A percentile compares a stretch with the other conserved stretches of the same genome.
Conservation (phyloP, 441 rosid species). For the Erysimum pusillum region DNA sequence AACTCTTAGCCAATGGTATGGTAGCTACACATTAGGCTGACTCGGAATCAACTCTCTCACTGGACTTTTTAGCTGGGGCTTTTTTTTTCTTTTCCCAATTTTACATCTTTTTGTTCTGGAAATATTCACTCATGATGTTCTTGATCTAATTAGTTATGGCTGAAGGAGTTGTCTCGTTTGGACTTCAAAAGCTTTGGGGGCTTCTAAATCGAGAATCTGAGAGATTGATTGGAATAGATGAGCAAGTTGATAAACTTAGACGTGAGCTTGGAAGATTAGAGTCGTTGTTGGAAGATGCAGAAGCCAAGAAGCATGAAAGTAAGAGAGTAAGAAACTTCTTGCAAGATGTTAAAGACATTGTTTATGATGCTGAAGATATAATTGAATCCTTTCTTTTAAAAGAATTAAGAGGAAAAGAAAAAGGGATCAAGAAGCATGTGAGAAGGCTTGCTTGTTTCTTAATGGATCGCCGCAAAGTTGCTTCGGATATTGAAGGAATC, state of each 20-base stretch:
- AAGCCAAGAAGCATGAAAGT: too few species aligned
- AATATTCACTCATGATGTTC: too few species aligned
- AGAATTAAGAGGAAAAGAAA: neutral
- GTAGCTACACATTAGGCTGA: too few species aligned
- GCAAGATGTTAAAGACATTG: too few species aligned
- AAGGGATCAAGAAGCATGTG: neutral
- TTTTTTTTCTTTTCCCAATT: too few species aligned
- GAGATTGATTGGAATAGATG: neutral
- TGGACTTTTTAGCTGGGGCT: too few species aligned
- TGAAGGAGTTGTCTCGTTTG: neutral
- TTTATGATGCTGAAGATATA: neutral
- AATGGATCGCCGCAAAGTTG: neutral
- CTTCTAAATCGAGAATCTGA: neutral
- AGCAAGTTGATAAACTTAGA: neutral
- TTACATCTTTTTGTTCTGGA: too few species aligned
- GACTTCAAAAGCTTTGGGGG: neutral
- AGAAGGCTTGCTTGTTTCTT: slow-evolving; percentile 1
- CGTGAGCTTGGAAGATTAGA: neutral
- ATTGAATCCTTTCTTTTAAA: neutral
- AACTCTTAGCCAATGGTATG: too few species aligned
- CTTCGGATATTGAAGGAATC: slow-evolving; percentile 14
- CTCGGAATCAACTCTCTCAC: too few species aligned
- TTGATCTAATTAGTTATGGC: neutral
- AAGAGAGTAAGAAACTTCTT: too few species aligned
- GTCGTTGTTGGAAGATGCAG: too few species aligned